Evolutionary conservation across 306 rosid species (phyloP).

Genomic region (Myrica gale): DNA sequence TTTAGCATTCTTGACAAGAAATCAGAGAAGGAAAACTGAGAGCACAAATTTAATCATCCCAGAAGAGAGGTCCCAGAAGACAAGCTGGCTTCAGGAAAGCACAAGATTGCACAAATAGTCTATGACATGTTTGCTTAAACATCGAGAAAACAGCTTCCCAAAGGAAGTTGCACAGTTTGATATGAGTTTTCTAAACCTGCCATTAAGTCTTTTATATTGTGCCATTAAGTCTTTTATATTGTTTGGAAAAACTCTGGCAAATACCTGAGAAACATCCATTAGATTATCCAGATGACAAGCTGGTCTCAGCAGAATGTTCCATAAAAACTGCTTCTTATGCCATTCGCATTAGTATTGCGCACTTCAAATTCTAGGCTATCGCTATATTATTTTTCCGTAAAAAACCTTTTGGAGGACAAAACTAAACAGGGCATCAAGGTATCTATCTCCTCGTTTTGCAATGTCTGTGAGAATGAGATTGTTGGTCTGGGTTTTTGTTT

Average conservation of each 20-base stretch:
- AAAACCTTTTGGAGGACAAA: not conserved
- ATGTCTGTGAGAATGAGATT: no score
- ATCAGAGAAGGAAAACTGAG: not conserved
- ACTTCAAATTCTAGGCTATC: no score
- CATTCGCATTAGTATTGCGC: not conserved
- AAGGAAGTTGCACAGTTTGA: not conserved
- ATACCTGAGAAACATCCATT: not conserved
- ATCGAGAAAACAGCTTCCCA: not conserved
- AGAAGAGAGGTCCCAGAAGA: not conserved
- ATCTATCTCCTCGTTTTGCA: no score
- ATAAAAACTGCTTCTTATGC: not conserved
- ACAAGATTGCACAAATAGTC: no score
- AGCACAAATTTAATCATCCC: not conserved
- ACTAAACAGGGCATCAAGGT: not conserved
- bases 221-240: not conserved
- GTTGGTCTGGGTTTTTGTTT: no score
- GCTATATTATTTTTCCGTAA: not conserved
- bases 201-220: not conserved
- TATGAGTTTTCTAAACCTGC: not conserved
- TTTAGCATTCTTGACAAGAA: not conserved
- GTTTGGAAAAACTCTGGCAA: not conserved
- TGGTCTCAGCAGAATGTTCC: not conserved
- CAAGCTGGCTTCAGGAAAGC: not conserved
- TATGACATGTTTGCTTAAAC: not conserved
- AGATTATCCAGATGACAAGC: not conserved